Base-by-base conservation (phyloP, 768 basidiomycete species). In the Calocera viscosa region DNA sequence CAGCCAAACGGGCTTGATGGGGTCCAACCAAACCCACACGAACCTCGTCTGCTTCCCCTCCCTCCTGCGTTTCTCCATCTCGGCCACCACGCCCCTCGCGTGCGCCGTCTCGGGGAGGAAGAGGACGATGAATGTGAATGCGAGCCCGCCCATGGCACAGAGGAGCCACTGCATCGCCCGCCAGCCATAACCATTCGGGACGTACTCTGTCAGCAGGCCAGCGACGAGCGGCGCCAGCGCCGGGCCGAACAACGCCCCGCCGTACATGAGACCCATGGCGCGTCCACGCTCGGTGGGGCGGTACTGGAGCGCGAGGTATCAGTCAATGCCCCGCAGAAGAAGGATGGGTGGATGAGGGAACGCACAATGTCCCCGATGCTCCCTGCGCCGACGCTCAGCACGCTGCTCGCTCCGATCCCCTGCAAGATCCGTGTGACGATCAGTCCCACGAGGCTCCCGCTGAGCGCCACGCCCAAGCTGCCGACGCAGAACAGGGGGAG, bases 381-480 rank as follows among this genome's bases (percentile, higher is more conserved):
- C 10, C 85, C 80, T 81, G 89, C 65, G 82, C 79, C n/a, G 81
- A 82, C 73, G 79, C 72, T 1, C 79, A 83, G 12, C 2, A 76
- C 73, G 22, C 82, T 82, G 7, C 85, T 81, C 3, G 83, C 78
- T 19, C 88, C 89, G 43, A 86, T 78, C 0, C 84, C 84, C 72
- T 90, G 88, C 0, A 89, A 69, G 43, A 86, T 81, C 7, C 89
- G 79, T 77, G 83, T 86, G 19, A 82, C 75, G 70, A 91, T 78
- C 2, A 91, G 75, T 17, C 76, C 71, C 0, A 75, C 75, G 8
- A 85, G 74, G 38, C 71, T 78, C 0, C 71, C 70, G 0, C 86
- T 79, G 0, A 76, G 67, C 0, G 84, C 83, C 0, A 88, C 85
- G 0, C 85, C 87, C 0, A 87, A 71, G 8, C 86, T 86, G 0